phyloP scores from a whole-genome alignment of 164 flowering plant genomes.

The Kalanchoe fedtschenkoi region DNA sequence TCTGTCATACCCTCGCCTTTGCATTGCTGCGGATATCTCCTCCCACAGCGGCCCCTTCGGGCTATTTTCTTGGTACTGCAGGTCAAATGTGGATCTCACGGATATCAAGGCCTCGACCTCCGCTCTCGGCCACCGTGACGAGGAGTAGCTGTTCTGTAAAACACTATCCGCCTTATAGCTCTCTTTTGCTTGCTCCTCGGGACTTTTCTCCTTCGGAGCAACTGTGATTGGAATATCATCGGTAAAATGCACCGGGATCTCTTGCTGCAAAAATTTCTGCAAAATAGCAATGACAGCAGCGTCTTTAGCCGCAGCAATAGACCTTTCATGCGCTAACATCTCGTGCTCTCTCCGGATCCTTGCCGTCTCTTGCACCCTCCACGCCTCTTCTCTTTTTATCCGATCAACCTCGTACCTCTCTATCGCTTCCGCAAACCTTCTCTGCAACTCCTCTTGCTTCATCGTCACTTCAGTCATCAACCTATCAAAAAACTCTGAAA shows the following conservation, averaged over 20 bases:
- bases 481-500: conserved; percentile 28
- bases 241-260: conserved; percentile 11
- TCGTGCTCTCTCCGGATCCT: conserved; percentile 43
- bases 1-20: conserved; percentile 39
- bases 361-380: conserved; percentile 46
- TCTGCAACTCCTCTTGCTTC: conserved; percentile 48
- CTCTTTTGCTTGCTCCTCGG: conserved; percentile 5
- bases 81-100: conserved; percentile 26
- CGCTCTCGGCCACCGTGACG: conserved; percentile 60
- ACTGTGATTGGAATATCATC: conserved; percentile 12
- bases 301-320: conserved; percentile 54
- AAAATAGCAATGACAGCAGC: conserved; percentile 50
- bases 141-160: conserved; percentile 1
- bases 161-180: not conserved
- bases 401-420: conserved; percentile 47
- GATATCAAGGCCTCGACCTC: conserved; percentile 53
- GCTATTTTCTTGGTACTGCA: conserved; percentile 33
- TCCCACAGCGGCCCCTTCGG: conserved; percentile 63
- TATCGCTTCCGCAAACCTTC: conserved; percentile 38
- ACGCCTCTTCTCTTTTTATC: conserved; percentile 46
- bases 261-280: conserved; percentile 32
- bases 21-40: conserved; percentile 46
- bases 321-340: conserved; percentile 40
- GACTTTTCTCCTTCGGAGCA: conserved; percentile 5
- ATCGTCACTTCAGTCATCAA: conserved; percentile 39